Base-by-base conservation (phyloP, 1,284 basidiomycete genomes). In the Malassezia globosa region DNA sequence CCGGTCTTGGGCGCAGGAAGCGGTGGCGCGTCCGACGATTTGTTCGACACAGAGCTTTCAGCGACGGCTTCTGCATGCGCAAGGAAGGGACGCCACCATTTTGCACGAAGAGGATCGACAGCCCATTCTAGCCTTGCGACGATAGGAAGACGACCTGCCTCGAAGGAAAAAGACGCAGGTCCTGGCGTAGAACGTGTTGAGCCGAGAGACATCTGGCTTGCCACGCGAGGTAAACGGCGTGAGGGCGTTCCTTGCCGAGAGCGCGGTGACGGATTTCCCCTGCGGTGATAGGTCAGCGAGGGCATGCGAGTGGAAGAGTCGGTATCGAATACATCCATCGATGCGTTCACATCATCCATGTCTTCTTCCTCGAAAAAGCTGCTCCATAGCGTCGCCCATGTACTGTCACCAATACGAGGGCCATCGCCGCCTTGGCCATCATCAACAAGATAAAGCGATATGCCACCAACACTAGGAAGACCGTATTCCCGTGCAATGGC, bases 401-500 rank as follows among this genome's bases (percentile, higher is more conserved):
- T 53, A 14, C 42, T 49, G 18, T 68, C 67, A 24, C 64, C 63
- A 21, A 69, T 58, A n/a, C 59, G 52, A 6, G 67, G 67, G 1
- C 67, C 67, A n/a, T 47, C 50, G 37, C 59, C 58, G 41, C 67
- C 67, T 16, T 55, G 55, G 22, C 60, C 65, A 37, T 69, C 65
- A 25, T 69, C 64, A 8, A 57, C 45, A 13, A 69, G 51, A 37
- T 63, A 69, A 24, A 69, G 47, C 35, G 63, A 54, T 37, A 69
- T 51, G 3, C 66, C 66, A 27, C 64, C 65, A 6, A 69, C 54
- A 2, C 65, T 66, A 2, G 66, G 66, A 11, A 69, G 44, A 2
- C 60, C 62, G n/a, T 61, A 68, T 26, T 69, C 65, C 39, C 66
- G 58, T 4, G 66, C 56, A 42, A 69, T 63, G n/a, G 66, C 66